These are phyloP conservation scores for Trichoderma sp. DNA, from an alignment of 2,329 filamentous ascomycete genomes.

Conservation along the genomic window DNA sequence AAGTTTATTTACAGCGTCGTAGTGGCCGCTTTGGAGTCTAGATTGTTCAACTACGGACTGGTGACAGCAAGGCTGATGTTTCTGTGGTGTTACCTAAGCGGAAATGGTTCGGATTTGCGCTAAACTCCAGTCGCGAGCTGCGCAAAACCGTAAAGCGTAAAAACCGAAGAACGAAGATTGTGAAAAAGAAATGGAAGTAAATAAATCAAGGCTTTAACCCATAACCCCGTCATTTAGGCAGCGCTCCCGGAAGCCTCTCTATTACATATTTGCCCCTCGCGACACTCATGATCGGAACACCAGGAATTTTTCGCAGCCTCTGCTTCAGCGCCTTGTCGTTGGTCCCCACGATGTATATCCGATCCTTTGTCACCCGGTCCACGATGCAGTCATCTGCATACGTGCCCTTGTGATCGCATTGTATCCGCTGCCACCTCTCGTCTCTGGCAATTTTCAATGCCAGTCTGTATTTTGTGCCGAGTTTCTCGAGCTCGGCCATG, in stretches of 20 bases:
- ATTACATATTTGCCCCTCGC: constrained; percentile 91
- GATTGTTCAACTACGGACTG: not conserved
- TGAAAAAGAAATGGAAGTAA: not conserved
- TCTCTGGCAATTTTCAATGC: constrained; percentile 84
- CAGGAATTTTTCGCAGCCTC: constrained; percentile 68
- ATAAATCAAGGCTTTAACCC: not conserved
- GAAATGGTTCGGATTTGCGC: constrained; percentile 8
- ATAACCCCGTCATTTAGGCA: constrained; percentile 46
- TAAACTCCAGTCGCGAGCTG: constrained; percentile 17
- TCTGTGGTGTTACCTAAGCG: constrained; percentile 7
- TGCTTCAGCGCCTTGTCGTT: constrained; percentile 79
- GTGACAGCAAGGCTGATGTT: not conserved
- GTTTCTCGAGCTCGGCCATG: constrained; percentile 83
- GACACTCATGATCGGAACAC: constrained; percentile 74
- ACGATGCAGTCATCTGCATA: constrained; percentile 83
- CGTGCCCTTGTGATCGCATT: constrained; percentile 85
- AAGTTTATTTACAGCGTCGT: not conserved
- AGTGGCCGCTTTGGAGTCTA: not conserved
- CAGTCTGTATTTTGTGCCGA: constrained; percentile 84
- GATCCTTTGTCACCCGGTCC: constrained; percentile 68
- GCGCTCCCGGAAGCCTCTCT: constrained; percentile 82
- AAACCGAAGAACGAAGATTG: not conserved
- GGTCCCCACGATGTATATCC: constrained; percentile 76
- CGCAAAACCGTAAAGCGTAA: not conserved
- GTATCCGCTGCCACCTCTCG: constrained; percentile 79